Conservation (phyloP, 495 filamentous ascomycete genomes). For the Xylaria palmicola region DNA sequence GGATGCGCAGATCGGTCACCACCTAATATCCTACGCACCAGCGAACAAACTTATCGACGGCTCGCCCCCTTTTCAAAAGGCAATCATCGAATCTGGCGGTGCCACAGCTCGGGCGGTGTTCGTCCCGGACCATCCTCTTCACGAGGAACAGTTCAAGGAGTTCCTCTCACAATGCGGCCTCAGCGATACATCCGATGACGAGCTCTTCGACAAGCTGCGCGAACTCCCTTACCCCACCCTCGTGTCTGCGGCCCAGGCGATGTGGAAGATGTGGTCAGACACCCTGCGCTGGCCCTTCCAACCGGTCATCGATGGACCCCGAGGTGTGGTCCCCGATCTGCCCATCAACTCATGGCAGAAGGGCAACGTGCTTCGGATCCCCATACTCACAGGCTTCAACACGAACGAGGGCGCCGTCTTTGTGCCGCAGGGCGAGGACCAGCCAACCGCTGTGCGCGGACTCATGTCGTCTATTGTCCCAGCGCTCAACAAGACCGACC, state of each 20-base stretch:
- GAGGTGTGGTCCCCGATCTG: slow-evolving; percentile 53
- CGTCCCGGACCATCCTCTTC: slow-evolving; percentile 53
- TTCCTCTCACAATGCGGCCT: slow-evolving; percentile 52
- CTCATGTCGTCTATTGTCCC: slow-evolving; percentile 61
- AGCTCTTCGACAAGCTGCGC: slow-evolving; percentile 54
- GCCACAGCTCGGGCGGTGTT: slow-evolving; percentile 61
- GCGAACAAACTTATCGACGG: slow-evolving; percentile 25
- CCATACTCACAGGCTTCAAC: slow-evolving; percentile 65
- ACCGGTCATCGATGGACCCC: slow-evolving; percentile 60
- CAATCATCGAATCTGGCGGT: slow-evolving; percentile 63
- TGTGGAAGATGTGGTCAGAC: slow-evolving; percentile 54
- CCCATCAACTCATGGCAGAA: slow-evolving; percentile 57
- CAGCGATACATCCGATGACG: slow-evolving; percentile 36
- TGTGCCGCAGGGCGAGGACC: slow-evolving; percentile 47
- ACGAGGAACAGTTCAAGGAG: slow-evolving; percentile 58
- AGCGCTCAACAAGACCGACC: slow-evolving; percentile 42
- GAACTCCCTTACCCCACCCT: slow-evolving; percentile 46
- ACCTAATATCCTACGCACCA: slow-evolving; percentile 54
- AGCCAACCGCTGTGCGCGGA: slow-evolving; percentile 46
- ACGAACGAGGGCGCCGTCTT: slow-evolving; percentile 65
- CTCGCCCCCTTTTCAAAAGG: slow-evolving; percentile 56
- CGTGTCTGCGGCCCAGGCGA: slow-evolving; percentile 45
- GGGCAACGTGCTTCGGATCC: slow-evolving; percentile 53
- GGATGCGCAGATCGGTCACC: slow-evolving; percentile 58
- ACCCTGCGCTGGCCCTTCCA: slow-evolving; percentile 67